These are phyloP conservation scores for Sarocladiaceae sp. DNA, from an alignment of 2,329 filamentous ascomycete species.

Conservation along the genomic window DNA sequence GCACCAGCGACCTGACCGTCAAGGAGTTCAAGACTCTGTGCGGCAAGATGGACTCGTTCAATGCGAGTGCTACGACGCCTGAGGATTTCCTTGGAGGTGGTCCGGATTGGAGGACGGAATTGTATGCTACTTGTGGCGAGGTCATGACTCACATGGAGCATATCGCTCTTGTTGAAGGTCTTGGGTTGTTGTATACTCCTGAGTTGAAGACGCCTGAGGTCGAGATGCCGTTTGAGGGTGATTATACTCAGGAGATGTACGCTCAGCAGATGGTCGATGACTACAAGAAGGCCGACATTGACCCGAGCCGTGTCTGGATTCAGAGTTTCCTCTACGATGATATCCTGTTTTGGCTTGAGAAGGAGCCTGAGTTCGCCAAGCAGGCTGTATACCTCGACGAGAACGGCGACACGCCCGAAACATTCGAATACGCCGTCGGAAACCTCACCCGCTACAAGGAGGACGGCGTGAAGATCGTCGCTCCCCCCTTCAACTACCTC, in stretches of 20 bases:
- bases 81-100: conserved; percentile 55
- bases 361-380: conserved; percentile 54
- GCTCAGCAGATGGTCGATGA: conserved; percentile 62
- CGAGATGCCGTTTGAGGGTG: conserved; percentile 62
- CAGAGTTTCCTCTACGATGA: conserved; percentile 65
- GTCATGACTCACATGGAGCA: conserved; percentile 58
- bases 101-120: conserved; percentile 58
- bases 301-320: conserved; percentile 50
- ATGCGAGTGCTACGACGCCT: conserved; percentile 53
- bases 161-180: conserved; percentile 53
- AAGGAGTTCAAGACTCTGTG: conserved; percentile 65
- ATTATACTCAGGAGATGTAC: conserved; percentile 62
- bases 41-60: conserved; percentile 64
- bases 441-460: conserved; percentile 52
- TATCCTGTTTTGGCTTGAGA: conserved; percentile 62
- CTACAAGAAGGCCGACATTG: conserved; percentile 49
- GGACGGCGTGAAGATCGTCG: conserved; percentile 58
- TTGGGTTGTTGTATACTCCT: conserved; percentile 60
- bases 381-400: conserved; percentile 65
- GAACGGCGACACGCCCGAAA: conserved; percentile 48
- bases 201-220: conserved; percentile 66
- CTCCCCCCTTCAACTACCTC: conserved; percentile 60
- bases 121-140: conserved; percentile 62
- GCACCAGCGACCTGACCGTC: conserved; percentile 66
- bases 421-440: conserved; percentile 49